phyloP scores from a whole-genome alignment of 108 stramenopile genomes.

The Skeletonema grethae region DNA sequence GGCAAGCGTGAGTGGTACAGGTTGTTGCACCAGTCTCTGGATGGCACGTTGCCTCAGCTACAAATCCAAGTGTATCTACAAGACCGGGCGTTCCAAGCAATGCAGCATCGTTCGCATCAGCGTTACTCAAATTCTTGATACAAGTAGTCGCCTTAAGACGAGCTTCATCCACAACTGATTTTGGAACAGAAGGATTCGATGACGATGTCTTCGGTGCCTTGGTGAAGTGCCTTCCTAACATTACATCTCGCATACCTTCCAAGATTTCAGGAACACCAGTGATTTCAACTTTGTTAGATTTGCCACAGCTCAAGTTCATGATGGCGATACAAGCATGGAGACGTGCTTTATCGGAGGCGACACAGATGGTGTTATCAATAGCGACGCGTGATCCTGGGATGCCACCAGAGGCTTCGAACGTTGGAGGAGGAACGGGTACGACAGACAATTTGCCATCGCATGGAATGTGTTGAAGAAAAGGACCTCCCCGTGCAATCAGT shows the following conservation, averaged over 20 bases:
- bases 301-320: constrained; percentile 91
- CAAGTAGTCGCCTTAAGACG: constrained; percentile 90
- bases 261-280: constrained; percentile 72
- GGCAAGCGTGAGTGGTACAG: constrained; percentile 87
- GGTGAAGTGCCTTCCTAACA: constrained; percentile 52
- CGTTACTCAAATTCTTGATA: constrained; percentile 89
- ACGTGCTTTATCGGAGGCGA: constrained; percentile 80
- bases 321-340: constrained; percentile 92
- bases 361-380: constrained; percentile 38
- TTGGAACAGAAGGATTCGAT: background rate
- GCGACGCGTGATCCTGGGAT: constrained; percentile 43
- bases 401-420: constrained; percentile 11
- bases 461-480: constrained; percentile 50
- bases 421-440: constrained; percentile 34
- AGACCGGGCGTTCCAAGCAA: constrained; percentile 80
- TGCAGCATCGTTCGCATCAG: constrained; percentile 88
- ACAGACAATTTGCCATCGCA: constrained; percentile 9
- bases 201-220: constrained; percentile 12
- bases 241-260: constrained; percentile 88
- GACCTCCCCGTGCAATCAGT: constrained; percentile 81
- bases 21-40: constrained; percentile 74
- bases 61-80: constrained; percentile 79
- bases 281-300: constrained; percentile 90
- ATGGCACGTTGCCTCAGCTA: constrained; percentile 77
- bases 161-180: constrained; percentile 71